phyloP scores from a whole-genome alignment of 805 yeast genomes.

The Zygosaccharomyces gambellarensis region DNA sequence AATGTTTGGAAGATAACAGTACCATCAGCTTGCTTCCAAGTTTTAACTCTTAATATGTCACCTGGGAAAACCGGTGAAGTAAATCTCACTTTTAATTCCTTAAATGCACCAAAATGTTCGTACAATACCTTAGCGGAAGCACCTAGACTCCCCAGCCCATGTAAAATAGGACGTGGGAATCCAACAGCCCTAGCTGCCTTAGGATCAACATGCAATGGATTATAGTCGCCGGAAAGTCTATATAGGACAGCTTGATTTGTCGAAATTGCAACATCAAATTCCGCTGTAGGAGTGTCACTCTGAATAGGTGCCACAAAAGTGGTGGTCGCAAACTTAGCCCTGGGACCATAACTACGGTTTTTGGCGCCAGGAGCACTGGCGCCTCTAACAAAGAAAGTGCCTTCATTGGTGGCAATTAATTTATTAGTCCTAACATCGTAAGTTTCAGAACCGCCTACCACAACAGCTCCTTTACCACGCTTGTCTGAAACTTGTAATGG shows the following conservation, averaged over 20 bases:
- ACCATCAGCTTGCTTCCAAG: conserved; percentile 75
- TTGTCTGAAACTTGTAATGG: conserved; percentile 79
- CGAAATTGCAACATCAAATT: conserved; percentile 50
- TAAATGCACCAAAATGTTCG: conserved; percentile 76
- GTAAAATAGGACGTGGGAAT: conserved; percentile 82
- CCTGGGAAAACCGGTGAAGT: conserved; percentile 93
- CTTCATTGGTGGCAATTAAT: conserved; percentile 70
- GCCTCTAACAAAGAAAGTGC: conserved; percentile 79
- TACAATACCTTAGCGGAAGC: conserved; percentile 67
- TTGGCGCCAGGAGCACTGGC: conserved; percentile 51
- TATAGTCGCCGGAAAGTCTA: conserved; percentile 88
- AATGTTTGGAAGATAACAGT: conserved; percentile 73
- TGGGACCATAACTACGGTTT: conserved; percentile 41
- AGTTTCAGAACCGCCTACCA: conserved; percentile 69
- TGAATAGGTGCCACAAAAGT: conserved; percentile 55
- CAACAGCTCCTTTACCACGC: conserved; percentile 74
- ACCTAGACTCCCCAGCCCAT: conserved; percentile 88
- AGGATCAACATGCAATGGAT: conserved; percentile 95
- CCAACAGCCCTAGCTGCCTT: conserved; percentile 81
- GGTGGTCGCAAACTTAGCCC: conserved; percentile 58
- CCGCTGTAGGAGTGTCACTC: conserved; percentile 60
- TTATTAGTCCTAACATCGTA: conserved; percentile 66
- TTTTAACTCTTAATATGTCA: conserved; percentile 71
- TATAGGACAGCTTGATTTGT: conserved; percentile 82
- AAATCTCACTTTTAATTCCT: conserved; percentile 85